These are phyloP conservation scores for Phaeophleospora eucalypticola DNA, from an alignment of 2,329 filamentous ascomycete species.

Conservation along the genomic window DNA sequence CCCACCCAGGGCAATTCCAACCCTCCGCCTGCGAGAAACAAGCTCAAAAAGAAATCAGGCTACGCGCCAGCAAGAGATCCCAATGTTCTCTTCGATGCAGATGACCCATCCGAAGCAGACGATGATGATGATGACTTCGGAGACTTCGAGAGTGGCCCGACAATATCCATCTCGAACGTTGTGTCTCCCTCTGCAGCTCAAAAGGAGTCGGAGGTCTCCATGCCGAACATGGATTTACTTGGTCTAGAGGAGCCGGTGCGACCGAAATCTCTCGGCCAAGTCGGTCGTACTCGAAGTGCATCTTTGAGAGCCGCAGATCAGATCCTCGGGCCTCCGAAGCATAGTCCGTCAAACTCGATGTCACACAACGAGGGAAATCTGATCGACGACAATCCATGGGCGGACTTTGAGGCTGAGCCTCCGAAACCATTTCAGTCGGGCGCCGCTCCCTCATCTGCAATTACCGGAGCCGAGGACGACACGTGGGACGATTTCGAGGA, in stretches of 20 bases:
- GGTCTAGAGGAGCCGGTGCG: slow-evolving; percentile 24
- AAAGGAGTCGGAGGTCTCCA: slow-evolving; percentile 3
- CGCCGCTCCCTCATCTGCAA: neutral
- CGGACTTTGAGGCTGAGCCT: slow-evolving; percentile 5
- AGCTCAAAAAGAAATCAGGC: slow-evolving; percentile 24
- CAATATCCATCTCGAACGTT: neutral
- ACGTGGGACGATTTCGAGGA: slow-evolving; percentile 45
- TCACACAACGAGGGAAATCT: neutral
- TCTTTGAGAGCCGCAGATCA: slow-evolving; percentile 2
- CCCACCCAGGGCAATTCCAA: slow-evolving; percentile 1
- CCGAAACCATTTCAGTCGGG: neutral
- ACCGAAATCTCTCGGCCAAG: slow-evolving; percentile 5
- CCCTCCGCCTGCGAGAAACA: slow-evolving; percentile 19
- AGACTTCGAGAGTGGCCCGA: slow-evolving; percentile 28
- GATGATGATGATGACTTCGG: slow-evolving; percentile 34
- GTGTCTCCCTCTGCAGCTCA: too few species aligned
- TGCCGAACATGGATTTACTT: slow-evolving; percentile 27
- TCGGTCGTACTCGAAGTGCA: slow-evolving; percentile 4
- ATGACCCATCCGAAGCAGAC: slow-evolving; percentile 26
- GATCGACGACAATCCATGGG: slow-evolving; percentile 8
- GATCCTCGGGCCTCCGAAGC: slow-evolving; percentile 6
- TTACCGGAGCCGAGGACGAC: slow-evolving; percentile 25
- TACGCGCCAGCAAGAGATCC: slow-evolving; percentile 21
- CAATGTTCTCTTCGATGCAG: slow-evolving; percentile 34
- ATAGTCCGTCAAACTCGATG: neutral